A percentile compares a stretch with the other conserved stretches of the same genome.
These are phyloP conservation scores for Paecilomyces niveus DNA, from an alignment of 2,329 filamentous ascomycete species.

Conservation along the genomic window DNA sequence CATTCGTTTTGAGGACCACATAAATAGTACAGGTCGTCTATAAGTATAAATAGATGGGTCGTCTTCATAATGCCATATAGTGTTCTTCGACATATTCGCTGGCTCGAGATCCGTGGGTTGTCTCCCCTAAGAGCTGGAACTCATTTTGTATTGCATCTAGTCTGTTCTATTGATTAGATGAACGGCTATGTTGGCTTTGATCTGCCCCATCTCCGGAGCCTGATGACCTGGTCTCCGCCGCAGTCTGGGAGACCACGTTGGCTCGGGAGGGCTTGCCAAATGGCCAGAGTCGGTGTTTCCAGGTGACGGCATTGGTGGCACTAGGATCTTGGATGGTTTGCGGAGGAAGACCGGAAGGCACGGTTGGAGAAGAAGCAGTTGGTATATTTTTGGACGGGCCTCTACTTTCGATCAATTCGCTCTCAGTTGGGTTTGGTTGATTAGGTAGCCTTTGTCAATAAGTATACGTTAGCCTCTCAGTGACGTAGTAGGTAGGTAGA, in stretches of 20 bases:
- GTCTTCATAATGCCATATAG: not conserved
- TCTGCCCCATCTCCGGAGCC: not conserved
- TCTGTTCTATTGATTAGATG: not conserved
- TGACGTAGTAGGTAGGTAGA: not conserved
- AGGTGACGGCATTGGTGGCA: conserved; percentile 1
- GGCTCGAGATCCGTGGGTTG: not conserved
- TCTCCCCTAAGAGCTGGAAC: not conserved
- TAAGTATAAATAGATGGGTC: not conserved
- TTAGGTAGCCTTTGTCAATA: not conserved
- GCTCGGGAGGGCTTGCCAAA: not conserved
- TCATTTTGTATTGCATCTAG: not conserved
- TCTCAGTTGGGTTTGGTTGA: not conserved
- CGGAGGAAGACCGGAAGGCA: not conserved
- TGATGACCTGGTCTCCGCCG: not conserved
- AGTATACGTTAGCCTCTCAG: not conserved
- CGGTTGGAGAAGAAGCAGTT: not conserved
- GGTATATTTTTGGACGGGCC: not conserved
- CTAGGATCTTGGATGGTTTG: not conserved
- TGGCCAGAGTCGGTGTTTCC: conserved; percentile 9
- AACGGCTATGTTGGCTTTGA: not conserved
- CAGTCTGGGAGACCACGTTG: not conserved
- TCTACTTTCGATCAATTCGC: not conserved
- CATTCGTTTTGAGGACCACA: too few relatives aligned
- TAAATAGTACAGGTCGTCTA: too few relatives aligned
- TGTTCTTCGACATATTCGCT: not conserved